Base-by-base conservation (phyloP, 257 asterid species). In the Nicotiana attenuata region DNA sequence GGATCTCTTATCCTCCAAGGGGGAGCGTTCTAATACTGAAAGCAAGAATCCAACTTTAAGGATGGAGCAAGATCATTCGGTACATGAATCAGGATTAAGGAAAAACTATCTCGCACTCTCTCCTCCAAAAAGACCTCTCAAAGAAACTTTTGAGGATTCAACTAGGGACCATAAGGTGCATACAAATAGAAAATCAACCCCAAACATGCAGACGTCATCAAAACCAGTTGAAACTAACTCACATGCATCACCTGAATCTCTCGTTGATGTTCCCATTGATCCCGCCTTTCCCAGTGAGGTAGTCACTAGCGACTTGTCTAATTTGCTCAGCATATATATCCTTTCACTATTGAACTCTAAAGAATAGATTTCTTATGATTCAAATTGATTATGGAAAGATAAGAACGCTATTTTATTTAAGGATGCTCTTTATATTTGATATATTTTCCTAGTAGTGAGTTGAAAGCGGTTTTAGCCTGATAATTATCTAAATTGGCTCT, bases 201-300 rank as follows among this genome's bases (percentile, higher is more conserved):
- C 79, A 78, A 90, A 88, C 85, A 65, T 71, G 80, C 91, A 65
- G 84, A 88, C 84, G 77, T 84, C 88, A 22, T 80, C 83, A 45
- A 85, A 91, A 81, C 69, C 59, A 65, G 88, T 85, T 71, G 86
- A 86, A 73, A 86, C 73, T 68, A 87, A 84, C 69, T 86, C 91
- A 75, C 87, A 81, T 81, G 85, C 88, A 67, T 84, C 86, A 87
- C 77, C 84, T 85, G 87, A 88, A 35, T 65, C 41, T 68, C 86
- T 87, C 61, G 80, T 82, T n/a, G 82, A 89, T 84, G 82, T 81
- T 85, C 82, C 87, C 60, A 59, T 86, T 82, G 91, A 91, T 88
- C 90, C 95, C 76, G 63, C 90, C 82, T 82, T 96, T 85, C 97
- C 98, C 38, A 90, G 91, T 81, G 98, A 96, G 97, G 99, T 95